Percentiles rank a stretch among this genome's conserved stretches.
These are phyloP conservation scores for Geosmithia flava DNA, from an alignment of 2,329 filamentous ascomycete species.

Conservation along the genomic window DNA sequence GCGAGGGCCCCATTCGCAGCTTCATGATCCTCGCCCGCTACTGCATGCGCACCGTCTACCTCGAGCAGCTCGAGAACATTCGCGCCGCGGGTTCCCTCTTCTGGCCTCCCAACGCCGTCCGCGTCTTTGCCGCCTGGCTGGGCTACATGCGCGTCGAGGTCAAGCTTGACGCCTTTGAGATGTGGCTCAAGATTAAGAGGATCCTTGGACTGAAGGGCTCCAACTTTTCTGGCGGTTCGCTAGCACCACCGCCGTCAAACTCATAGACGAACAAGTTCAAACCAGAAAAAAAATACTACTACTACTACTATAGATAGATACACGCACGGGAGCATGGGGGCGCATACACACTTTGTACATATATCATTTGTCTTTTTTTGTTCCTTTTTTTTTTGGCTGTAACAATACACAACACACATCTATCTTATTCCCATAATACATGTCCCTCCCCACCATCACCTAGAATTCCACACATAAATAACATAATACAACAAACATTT, in stretches of 20 bases:
- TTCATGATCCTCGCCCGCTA: conserved; percentile 60
- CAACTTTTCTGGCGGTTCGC: conserved; percentile 12
- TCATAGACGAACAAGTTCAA: not conserved
- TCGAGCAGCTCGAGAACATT: conserved; percentile 51
- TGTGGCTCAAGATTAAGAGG: conserved; percentile 45
- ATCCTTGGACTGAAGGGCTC: conserved; percentile 20
- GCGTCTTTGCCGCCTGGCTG: conserved; percentile 43
- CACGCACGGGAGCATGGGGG: not conserved
- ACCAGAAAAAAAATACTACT: not conserved
- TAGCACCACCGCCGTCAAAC: conserved; percentile 1
- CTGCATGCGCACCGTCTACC: conserved; percentile 52
- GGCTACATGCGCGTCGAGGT: conserved; percentile 47
- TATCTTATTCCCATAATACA: not conserved
- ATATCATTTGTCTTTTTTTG: conserved; percentile 6
- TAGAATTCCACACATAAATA: not conserved
- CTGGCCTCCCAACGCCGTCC: conserved; percentile 43
- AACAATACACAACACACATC: conserved; percentile 5
- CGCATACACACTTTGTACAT: not conserved
- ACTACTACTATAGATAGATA: conserved; percentile 1
- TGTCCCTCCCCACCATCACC: no score
- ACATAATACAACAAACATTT: not conserved
- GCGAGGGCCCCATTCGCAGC: conserved; percentile 49
- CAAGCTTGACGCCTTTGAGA: conserved; percentile 52
- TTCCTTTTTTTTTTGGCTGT: not conserved
- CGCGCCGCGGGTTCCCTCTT: conserved; percentile 38